Evolutionary conservation across 2,329 filamentous ascomycete species (phyloP).

Genomic region (Helicocarpus griseus): DNA sequence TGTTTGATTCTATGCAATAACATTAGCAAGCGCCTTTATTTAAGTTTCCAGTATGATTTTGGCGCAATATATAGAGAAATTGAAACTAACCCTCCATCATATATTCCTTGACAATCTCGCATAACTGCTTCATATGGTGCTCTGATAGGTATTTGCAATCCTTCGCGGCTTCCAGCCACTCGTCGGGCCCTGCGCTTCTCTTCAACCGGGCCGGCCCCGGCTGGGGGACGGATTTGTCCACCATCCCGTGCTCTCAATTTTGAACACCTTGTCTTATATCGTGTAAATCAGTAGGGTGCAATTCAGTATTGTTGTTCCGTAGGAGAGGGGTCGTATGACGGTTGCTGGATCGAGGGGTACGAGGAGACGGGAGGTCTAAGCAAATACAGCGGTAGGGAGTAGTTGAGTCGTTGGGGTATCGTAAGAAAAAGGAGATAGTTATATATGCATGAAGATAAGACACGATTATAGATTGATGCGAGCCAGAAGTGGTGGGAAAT

Average conservation of each 20-base stretch:
- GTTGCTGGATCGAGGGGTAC: too few relatives aligned
- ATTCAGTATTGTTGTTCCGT: background rate
- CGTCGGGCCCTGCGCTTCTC: conserved; percentile 76
- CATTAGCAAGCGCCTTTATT: too few relatives aligned
- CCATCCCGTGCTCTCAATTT: conserved; percentile 25
- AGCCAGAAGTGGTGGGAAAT: background rate
- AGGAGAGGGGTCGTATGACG: background rate
- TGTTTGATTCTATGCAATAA: conserved; percentile 72
- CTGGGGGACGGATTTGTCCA: conserved; percentile 60
- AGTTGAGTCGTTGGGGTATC: background rate
- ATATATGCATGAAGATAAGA: background rate
- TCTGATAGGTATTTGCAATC: conserved; percentile 96
- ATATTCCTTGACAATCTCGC: conserved; percentile 97
- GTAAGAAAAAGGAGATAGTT: background rate
- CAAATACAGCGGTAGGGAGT: background rate
- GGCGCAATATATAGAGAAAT: background rate
- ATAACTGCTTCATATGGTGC: conserved; percentile 94
- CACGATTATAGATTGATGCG: background rate
- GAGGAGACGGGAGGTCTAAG: background rate
- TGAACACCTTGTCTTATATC: background rate
- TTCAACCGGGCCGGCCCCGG: conserved; percentile 81
- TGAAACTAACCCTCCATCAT: conserved; percentile 77
- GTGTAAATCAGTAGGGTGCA: background rate
- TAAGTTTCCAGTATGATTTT: too few relatives aligned
- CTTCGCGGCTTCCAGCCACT: conserved; percentile 95